Evolutionary conservation across 1,284 basidiomycete genomes (phyloP).

Genomic region (Apiotrichum montevideense): DNA sequence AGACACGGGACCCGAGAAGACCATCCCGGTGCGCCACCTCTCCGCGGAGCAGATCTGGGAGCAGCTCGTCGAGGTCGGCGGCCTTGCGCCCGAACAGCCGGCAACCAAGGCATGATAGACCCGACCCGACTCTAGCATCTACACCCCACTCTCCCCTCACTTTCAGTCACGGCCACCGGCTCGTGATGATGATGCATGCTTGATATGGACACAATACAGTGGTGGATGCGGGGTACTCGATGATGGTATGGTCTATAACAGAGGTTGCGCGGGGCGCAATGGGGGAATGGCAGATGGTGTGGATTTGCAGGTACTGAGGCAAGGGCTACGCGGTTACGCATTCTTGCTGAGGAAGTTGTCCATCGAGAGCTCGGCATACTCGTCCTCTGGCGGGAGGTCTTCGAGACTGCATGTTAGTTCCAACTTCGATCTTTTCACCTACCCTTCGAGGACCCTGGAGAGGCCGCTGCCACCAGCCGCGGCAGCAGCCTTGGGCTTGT

Average conservation of each 20-base stretch:
- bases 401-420: constrained; percentile 54
- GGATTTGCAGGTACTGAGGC: too few relatives aligned
- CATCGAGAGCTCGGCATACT: constrained; percentile 78
- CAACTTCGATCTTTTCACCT: constrained; percentile 11
- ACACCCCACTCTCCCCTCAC: background rate
- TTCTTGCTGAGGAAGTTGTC: constrained; percentile 58
- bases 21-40: constrained; percentile 22
- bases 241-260: background rate
- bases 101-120: background rate
- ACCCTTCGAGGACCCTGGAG: constrained; percentile 70
- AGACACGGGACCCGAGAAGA: constrained; percentile 21
- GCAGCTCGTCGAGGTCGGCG: constrained; percentile 13
- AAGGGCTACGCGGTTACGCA: constrained; percentile 1
- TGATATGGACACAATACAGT: constrained; percentile 10
- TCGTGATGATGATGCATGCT: constrained; percentile 14
- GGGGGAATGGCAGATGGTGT: too few relatives aligned
- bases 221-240: background rate
- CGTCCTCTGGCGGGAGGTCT: constrained; percentile 80
- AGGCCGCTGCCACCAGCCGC: constrained; percentile 47
- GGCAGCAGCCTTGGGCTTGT: constrained; percentile 26
- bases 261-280: background rate
- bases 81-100: background rate
- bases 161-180: background rate
- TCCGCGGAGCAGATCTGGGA: constrained; percentile 23
- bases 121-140: background rate